Conservation (phyloP, 73 alveolate genomes). For the Breviolum minutum region DNA sequence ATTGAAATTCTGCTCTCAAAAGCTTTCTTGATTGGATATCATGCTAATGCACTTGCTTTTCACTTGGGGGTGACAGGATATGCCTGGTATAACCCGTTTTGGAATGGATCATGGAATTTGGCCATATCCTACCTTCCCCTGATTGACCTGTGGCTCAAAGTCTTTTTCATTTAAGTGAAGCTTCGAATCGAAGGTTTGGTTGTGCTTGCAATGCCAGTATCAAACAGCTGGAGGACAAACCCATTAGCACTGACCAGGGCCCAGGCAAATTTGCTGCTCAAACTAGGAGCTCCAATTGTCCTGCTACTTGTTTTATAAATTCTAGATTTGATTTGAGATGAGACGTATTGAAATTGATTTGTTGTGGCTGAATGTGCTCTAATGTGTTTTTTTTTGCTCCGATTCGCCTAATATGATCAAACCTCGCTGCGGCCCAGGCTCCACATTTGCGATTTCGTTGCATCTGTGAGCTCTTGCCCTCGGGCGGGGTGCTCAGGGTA, state of each 20-base stretch:
- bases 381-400: no score
- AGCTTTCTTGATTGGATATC: no score
- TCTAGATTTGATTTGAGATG: no score
- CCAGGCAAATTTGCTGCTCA: not conserved
- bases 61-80: no score
- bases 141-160: not conserved
- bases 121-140: no score
- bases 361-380: no score
- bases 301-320: not conserved
- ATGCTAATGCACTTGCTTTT: no score
- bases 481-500: not conserved
- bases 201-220: not conserved
- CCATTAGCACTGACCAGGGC: not conserved
- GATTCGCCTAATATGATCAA: no score
- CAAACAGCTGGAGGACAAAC: not conserved
- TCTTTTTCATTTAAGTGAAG: not conserved
- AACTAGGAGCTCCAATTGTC: not conserved
- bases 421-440: not conserved
- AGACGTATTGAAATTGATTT: no score
- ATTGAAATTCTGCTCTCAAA: no score
- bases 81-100: no score
- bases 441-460: not conserved
- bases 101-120: no score
- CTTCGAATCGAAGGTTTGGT: not conserved
- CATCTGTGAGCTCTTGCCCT: not conserved